Conservation (phyloP, 164 flowering plant genomes). For the Piper betle region DNA sequence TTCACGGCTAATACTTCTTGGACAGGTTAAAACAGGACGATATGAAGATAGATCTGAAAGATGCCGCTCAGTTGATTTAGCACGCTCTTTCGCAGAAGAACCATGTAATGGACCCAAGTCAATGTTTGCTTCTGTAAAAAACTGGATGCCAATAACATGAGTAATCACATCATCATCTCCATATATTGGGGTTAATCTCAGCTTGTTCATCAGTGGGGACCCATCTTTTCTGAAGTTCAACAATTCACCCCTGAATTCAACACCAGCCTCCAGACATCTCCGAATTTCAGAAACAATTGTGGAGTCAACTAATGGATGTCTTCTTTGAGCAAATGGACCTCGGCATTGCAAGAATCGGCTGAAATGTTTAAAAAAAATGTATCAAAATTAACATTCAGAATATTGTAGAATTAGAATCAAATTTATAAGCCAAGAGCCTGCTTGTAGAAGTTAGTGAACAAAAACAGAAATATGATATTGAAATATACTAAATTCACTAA, state of each 20-base stretch:
- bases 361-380: conserved; percentile 9
- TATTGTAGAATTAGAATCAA: too few species aligned
- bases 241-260: conserved; percentile 77
- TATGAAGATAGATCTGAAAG: conserved; percentile 33
- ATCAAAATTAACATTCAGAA: background rate
- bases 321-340: conserved; percentile 90
- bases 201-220: conserved; percentile 68
- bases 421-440: background rate
- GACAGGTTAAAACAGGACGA: conserved; percentile 23
- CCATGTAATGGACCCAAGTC: conserved; percentile 72
- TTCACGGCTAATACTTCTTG: conserved; percentile 41
- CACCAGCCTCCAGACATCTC: conserved; percentile 74
- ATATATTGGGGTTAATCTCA: conserved; percentile 65
- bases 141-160: conserved; percentile 83
- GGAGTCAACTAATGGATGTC: conserved; percentile 82
- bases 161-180: conserved; percentile 74
- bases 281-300: conserved; percentile 63
- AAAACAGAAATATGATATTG: too few species aligned
- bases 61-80: conserved; percentile 29
- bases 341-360: conserved; percentile 91
- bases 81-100: conserved; percentile 34
- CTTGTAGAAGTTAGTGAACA: too few species aligned
- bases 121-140: conserved; percentile 63
- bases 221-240: conserved; percentile 90
- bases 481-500: too few species aligned